Evolutionary conservation across 768 basidiomycete genomes (phyloP), one percentile per base, ranked within the genome.

Genomic region (Phaffia australis): DNA sequence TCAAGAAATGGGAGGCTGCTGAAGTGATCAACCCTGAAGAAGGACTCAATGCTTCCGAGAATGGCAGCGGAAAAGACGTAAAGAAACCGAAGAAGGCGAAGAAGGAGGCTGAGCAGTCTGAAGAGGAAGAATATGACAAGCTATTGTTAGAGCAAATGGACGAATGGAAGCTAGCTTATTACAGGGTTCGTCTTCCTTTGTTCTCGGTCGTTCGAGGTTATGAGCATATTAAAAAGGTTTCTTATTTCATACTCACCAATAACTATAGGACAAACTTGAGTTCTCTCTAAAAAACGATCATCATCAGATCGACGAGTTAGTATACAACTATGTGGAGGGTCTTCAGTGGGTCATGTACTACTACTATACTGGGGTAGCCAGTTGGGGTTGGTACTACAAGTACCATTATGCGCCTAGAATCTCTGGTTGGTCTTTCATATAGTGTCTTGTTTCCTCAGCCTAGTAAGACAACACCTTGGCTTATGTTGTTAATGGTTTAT

Each of bases 331-430:
- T 75, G 83, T 89, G 21, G 89, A 98, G 74, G 95, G 95, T 0
- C 77, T 99, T 69, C 95, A 99, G 74, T 98, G 94, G 95, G 91
- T 98, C 42, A 88, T 99, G 87, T 88, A 91, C 74, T 99, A 99
- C 76, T 99, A 99, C 75, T 98, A 97, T 76, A 84, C 87, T 69
- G 95, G 95, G 6, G 92, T 98, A 21, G 88, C 91, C 6, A 93
- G 90, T 19, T 99, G 95, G 95, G 83, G 89, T 25, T 98, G 95
- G 95, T 99, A 94, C 79, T 98, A 98, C 78, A 80, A 93, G 76
- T 98, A 97, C 75, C 94, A 99, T 74, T 99, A 93, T 75, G 88
- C 95, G 0, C 95, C 95, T 25, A 84, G 92, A 32, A 97, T 98
- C 64, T 90, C 91, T 23, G 94, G 94, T 93, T 72, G 62, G 81